A percentile compares a stretch with the other conserved stretches of the same genome.
Conservation (phyloP, 805 yeast genomes). For the Metschnikowia peoriensis region DNA sequence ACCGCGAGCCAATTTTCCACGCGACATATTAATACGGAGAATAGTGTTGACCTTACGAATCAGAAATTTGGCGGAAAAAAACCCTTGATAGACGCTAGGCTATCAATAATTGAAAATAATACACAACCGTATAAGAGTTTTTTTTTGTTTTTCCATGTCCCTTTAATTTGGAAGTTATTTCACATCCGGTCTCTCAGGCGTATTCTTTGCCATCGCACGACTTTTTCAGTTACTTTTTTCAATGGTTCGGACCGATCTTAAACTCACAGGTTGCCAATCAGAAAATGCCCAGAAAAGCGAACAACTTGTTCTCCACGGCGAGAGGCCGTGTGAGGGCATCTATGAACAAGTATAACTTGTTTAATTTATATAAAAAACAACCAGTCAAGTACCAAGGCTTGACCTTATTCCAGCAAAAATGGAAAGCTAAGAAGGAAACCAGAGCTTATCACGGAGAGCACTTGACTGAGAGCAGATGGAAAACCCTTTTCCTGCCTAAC, state of each 20-base stretch:
- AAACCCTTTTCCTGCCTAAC: constrained; percentile 63
- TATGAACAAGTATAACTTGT: constrained; percentile 87
- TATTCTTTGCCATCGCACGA: constrained; percentile 14
- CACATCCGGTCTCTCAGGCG: neutral
- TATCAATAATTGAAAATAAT: too few species aligned
- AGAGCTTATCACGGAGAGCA: constrained; percentile 96
- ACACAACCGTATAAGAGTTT: too few species aligned
- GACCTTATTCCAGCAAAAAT: constrained; percentile 88
- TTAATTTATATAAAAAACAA: constrained; percentile 79
- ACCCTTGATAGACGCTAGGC: too few species aligned
- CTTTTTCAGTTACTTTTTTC: constrained; percentile 12
- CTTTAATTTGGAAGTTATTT: neutral
- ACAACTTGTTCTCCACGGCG: constrained; percentile 52
- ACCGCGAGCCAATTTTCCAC: too few species aligned
- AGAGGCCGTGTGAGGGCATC: constrained; percentile 82
- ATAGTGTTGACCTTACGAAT: too few species aligned
- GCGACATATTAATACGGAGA: too few species aligned
- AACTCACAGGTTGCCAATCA: neutral
- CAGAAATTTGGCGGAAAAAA: too few species aligned
- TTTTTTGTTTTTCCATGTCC: neutral
- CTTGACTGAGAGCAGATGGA: constrained; percentile 80
- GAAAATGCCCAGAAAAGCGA: constrained; percentile 62
- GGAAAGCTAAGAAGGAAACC: constrained; percentile 87
- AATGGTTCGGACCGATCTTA: neutral
- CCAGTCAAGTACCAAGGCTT: constrained; percentile 51